Percentiles rank a stretch among this genome's conserved stretches.
Evolutionary conservation across 1,284 basidiomycete genomes (phyloP).

Genomic region (Cutaneotrichosporon cutaneum): DNA sequence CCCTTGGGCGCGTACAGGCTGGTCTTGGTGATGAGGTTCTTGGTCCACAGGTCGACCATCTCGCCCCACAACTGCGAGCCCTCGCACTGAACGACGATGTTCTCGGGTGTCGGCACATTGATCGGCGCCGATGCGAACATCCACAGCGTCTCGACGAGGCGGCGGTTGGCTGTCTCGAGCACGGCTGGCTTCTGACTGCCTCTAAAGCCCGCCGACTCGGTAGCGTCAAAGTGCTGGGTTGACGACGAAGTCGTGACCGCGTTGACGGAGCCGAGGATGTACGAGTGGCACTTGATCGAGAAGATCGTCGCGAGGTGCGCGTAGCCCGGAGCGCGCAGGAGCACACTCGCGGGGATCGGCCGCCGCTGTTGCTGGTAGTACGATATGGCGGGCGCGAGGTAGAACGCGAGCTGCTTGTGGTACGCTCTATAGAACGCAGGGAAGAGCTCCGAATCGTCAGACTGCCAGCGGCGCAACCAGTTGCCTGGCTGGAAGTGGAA

Average conservation of each 20-base stretch:
- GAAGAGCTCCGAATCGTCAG: conserved; percentile 58
- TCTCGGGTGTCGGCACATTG: conserved; percentile 33
- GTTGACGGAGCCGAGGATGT: conserved; percentile 55
- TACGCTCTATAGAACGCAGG: conserved; percentile 59
- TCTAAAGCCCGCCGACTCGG: conserved; percentile 56
- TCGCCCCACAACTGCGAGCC: conserved; percentile 52
- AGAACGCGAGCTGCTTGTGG: conserved; percentile 55
- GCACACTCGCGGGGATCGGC: conserved; percentile 43
- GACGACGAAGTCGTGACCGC: conserved; percentile 54
- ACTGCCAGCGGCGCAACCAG: conserved; percentile 55
- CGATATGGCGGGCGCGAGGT: conserved; percentile 50
- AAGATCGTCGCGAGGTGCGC: conserved; percentile 54
- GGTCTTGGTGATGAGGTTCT: conserved; percentile 54
- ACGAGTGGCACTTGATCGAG: conserved; percentile 53
- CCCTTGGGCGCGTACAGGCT: conserved; percentile 56
- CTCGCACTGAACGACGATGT: conserved; percentile 45
- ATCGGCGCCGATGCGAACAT: conserved; percentile 51
- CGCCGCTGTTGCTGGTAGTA: conserved; percentile 40
- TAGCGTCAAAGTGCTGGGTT: conserved; percentile 53
- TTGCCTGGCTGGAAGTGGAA: conserved; percentile 54
- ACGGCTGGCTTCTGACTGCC: conserved; percentile 56
- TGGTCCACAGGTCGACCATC: conserved; percentile 56
- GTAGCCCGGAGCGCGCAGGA: conserved; percentile 56
- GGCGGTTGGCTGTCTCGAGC: conserved; percentile 56
- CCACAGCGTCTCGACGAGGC: conserved; percentile 55